Conservation (phyloP, 2,329 filamentous ascomycete genomes). For the Septoria linicola region DNA sequence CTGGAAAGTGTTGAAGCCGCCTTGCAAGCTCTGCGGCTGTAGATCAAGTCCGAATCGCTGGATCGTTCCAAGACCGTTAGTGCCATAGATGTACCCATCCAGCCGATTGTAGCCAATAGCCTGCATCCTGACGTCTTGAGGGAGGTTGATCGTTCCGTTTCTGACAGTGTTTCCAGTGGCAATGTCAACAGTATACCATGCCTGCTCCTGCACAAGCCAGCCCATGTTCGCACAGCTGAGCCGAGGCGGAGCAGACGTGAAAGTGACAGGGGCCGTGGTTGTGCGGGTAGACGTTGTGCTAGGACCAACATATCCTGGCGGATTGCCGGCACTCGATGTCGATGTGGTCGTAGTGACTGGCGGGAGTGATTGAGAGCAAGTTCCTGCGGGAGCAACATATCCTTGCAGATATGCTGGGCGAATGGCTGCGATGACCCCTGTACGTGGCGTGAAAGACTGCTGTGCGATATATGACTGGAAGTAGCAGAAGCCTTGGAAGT, state of each 20-base stretch:
- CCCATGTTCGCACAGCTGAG: slow-evolving; percentile 6
- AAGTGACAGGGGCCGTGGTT: background rate
- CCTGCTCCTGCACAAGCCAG: slow-evolving; percentile 7
- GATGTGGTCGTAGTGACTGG: slow-evolving; percentile 6
- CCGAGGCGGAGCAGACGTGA: background rate
- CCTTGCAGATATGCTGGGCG: background rate
- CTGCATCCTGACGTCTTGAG: background rate
- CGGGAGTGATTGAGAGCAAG: background rate
- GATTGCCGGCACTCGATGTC: background rate
- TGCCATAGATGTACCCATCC: slow-evolving; percentile 12
- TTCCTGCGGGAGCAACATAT: background rate
- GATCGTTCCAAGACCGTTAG: background rate
- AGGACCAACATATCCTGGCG: slow-evolving; percentile 2
- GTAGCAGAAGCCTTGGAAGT: slow-evolving; percentile 9
- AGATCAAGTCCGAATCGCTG: slow-evolving; percentile 9
- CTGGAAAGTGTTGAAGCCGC: background rate
- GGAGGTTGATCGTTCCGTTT: slow-evolving; percentile 5
- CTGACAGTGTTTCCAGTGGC: background rate
- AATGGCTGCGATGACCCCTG: background rate
- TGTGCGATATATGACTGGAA: slow-evolving; percentile 5
- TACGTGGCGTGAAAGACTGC: background rate
- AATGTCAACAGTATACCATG: slow-evolving; percentile 3
- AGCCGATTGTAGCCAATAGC: slow-evolving; percentile 14
- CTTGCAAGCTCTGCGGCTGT: background rate
- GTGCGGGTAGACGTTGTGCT: background rate